Conservation (phyloP, 805 yeast genomes). For the Candida odintsovae region DNA sequence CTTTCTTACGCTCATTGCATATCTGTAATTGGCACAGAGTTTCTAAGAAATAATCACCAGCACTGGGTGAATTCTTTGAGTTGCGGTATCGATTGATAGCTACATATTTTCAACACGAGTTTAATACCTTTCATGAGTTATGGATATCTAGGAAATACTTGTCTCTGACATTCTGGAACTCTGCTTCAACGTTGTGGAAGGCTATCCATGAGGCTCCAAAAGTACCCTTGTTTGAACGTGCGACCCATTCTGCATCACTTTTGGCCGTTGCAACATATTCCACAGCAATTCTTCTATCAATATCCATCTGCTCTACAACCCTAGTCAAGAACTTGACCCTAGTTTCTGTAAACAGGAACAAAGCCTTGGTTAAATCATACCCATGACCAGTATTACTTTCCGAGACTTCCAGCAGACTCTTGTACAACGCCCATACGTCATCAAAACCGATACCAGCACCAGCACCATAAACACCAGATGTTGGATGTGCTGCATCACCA, state of each 20-base stretch:
- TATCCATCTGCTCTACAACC: slow-evolving; percentile 9
- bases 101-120: too few relatives aligned
- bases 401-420: slow-evolving; percentile 3
- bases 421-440: slow-evolving; percentile 12
- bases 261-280: slow-evolving; percentile 3
- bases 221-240: neutral
- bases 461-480: slow-evolving; percentile 16
- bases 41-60: too few relatives aligned
- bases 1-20: too few relatives aligned
- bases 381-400: neutral
- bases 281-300: slow-evolving; percentile 1
- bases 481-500: slow-evolving; percentile 16
- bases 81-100: too few relatives aligned
- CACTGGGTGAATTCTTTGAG: too few relatives aligned
- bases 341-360: slow-evolving; percentile 8
- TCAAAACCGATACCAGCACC: slow-evolving; percentile 15
- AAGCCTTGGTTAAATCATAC: slow-evolving; percentile 6
- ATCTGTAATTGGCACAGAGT: too few relatives aligned
- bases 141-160: slow-evolving; percentile 6
- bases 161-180: slow-evolving; percentile 5
- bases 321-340: slow-evolving; percentile 5
- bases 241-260: slow-evolving; percentile 10
- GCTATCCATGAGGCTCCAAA: slow-evolving; percentile 8
- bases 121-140: neutral
- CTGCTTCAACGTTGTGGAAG: slow-evolving; percentile 5